Base-by-base conservation (phyloP, 2,329 filamentous ascomycete species). In the Monilinia laxa region DNA sequence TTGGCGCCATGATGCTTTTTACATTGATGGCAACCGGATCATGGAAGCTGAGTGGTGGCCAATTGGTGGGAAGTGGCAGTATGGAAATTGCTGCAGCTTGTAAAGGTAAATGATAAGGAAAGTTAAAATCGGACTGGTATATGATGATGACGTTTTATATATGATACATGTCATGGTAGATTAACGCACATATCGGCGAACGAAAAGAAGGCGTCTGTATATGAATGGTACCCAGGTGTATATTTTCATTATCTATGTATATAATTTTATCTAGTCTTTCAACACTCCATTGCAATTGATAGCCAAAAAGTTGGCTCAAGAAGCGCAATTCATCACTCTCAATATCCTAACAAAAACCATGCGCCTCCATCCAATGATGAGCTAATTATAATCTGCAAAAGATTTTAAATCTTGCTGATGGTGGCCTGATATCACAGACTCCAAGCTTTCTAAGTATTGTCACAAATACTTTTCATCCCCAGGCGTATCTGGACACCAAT, bases 21-120 rank as follows among this genome's bases (percentile, higher is more conserved):
- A 40, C 28, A 51, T 42, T 65, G 31, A 49, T 53, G 7, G 45
- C 11, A n/a, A 71, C 64, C 47, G 70, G 70, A 3, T 57, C 65
- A 2, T 62, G 64, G 64, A 68, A 68, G 54, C 53, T 71, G 16
- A 65, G 65, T 14, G 69, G 67, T 0, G 62, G 69, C 10, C 59
- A 70, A 10, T 45, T 73, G 52, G 69, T 71, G 23, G 69, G 70
- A 20, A 73, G 71, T 62, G 70, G 69, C 45, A 71, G 68, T 66
- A 49, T 73, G 51, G 71, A 71, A 5, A 73, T 73, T 51, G 57
- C 68, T 4, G 68, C 68, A 11, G 70, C 71, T 28, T 73, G 70
- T 69, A 68, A 72, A 12, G 60, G 45, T n/a, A 59, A 31, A 23
- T 59, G 20, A 49, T 35, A 23, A 35, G 16, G 18, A 59, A 20